Evolutionary conservation across 2,329 filamentous ascomycete species (phyloP), one percentile per base, ranked within the genome.

Genomic region (Stemphylium lycopersici): DNA sequence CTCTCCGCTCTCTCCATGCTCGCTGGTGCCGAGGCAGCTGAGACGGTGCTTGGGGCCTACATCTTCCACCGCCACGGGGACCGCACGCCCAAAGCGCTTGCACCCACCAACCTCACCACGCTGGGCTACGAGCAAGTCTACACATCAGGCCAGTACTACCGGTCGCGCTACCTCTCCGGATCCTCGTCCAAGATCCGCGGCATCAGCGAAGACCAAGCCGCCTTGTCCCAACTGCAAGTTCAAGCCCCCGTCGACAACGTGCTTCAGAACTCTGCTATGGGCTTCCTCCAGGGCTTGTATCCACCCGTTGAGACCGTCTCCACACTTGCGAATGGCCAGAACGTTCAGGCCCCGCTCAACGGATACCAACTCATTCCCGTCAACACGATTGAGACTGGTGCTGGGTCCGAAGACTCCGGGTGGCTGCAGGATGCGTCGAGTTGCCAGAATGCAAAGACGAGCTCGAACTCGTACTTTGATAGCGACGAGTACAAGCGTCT

Each of bases 61-160:
- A 87, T 96, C 76, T 96, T 96, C 80, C 87, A 91, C 65, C 89
- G 93, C 40, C 93, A 97, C 78, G 93, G 93, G 53, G 93, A 97
- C 76, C 87, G 93, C 51, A 93, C 91, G 0, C 79, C 90, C 59
- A 96, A 96, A 79, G 81, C 85, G 15, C 86, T 85, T 59, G 80
- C 86, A 40, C 89, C 89, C 11, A 86, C 90, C 24, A 83, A 83
- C 62, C 78, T 97, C 72, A 96, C 93, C 11, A 83, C 88, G 55
- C 83, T 96, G 46, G 93, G 93, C 29, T 91, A 93, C 70, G 78
- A 83, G 42, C 82, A 97, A 78, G 86, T 92, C 63, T 88, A 86
- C 76, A 80, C 81, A 41, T 87, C 89, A 0, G 93, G 91, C 57
- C 74, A 79, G 52, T 93, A 88, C 82, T 96, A 89, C 77, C 88